A percentile compares a stretch with the other conserved stretches of the same genome.
Conservation (phyloP, 2,329 filamentous ascomycete genomes). For the Laburnicola sp. region DNA sequence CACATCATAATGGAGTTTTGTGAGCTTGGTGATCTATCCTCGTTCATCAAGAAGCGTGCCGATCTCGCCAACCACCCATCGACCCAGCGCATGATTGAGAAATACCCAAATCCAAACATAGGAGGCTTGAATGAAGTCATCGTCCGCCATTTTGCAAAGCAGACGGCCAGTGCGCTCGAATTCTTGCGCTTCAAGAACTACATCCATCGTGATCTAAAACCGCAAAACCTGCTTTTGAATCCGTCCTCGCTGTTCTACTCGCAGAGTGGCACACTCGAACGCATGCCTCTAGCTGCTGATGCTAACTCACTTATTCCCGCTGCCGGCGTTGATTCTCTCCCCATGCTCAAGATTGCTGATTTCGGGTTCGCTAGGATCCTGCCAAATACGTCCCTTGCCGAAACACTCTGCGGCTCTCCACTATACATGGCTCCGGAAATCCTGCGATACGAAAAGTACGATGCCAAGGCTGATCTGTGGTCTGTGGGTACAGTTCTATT, state of each 20-base stretch:
- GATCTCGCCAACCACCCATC: constrained; percentile 77
- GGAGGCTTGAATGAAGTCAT: constrained; percentile 97
- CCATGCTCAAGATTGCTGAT: constrained; percentile 96
- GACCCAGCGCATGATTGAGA: constrained; percentile 86
- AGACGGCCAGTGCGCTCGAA: constrained; percentile 86
- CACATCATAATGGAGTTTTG: constrained; percentile 99
- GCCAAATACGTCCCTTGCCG: constrained; percentile 86
- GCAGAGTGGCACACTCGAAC: constrained; percentile 49
- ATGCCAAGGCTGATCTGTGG: constrained; percentile 96
- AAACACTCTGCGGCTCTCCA: constrained; percentile 94
- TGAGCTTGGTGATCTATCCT: constrained; percentile 87
- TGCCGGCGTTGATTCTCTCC: constrained; percentile 78
- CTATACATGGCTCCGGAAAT: constrained; percentile 99
- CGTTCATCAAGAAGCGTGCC: constrained; percentile 94
- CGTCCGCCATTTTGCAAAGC: constrained; percentile 92
- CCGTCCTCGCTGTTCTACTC: constrained; percentile 75
- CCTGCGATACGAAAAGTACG: constrained; percentile 93
- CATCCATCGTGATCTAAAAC: constrained; percentile 96
- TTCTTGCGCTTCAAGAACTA: constrained; percentile 85
- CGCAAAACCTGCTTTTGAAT: constrained; percentile 89
- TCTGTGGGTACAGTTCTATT: constrained; percentile 94
- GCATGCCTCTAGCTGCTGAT: constrained; percentile 75
- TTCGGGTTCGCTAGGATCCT: constrained; percentile 97
- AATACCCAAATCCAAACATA: constrained; percentile 81
- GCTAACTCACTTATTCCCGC: constrained; percentile 79